Conservation (phyloP, 768 basidiomycete species). For the Trametes gibbosa region DNA sequence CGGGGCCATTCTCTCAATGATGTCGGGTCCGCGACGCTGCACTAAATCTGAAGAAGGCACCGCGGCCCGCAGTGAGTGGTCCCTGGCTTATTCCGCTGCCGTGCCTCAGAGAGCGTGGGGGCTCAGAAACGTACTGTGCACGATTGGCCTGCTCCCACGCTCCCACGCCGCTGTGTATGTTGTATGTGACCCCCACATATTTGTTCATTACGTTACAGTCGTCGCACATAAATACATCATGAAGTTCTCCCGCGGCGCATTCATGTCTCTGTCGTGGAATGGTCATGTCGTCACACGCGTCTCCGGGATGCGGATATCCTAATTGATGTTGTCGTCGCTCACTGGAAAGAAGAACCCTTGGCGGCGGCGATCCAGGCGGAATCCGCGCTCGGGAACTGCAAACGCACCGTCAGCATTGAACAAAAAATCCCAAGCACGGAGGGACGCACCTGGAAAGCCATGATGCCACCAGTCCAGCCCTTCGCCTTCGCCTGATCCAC, state of each 20-base stretch:
- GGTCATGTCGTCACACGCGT: not conserved
- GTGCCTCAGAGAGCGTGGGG: not conserved
- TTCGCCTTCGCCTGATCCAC: constrained; percentile 32
- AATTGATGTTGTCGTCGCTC: not conserved
- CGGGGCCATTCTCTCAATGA: not conserved
- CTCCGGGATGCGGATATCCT: not conserved
- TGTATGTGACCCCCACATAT: not conserved
- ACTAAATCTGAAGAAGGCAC: too few species aligned
- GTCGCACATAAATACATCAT: constrained; percentile 1
- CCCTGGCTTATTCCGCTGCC: not conserved
- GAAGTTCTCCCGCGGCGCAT: not conserved
- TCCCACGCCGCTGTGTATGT: not conserved
- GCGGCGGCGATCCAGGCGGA: constrained; percentile 15
- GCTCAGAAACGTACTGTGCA: not conserved
- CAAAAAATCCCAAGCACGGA: not conserved
- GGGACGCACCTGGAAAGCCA: constrained; percentile 37
- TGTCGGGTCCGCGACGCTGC: not conserved
- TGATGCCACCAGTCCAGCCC: constrained; percentile 31
- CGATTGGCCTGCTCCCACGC: not conserved
- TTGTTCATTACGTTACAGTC: not conserved
- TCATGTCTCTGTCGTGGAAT: not conserved
- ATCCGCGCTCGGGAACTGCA: constrained; percentile 15
- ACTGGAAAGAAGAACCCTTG: constrained; percentile 11
- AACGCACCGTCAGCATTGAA: not conserved
- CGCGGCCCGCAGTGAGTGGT: too few species aligned